Evolutionary conservation across 1,139 yeast species (phyloP), one percentile per base, ranked within the genome.

Genomic region (Pichia sp.): DNA sequence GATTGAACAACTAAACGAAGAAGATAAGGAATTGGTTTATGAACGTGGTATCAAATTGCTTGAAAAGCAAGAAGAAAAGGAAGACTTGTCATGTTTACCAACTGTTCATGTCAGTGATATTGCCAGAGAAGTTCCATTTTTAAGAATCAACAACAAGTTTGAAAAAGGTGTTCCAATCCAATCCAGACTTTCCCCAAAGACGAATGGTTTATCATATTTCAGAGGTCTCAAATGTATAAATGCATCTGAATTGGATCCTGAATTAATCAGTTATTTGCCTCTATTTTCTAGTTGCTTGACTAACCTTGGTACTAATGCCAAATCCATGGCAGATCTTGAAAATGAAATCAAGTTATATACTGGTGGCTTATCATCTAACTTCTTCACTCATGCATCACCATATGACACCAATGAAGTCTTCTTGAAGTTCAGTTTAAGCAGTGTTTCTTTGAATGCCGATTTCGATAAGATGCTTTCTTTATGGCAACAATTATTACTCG

Each of bases 1-100:
- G 56, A 69, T 79, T 2, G 62, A 68, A 1, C 46, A 58, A 0
- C 67, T 93, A 45, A 66, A 77, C 21, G 79, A 73, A 1, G 71
- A 69, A 12, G 96, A 89, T 50, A 78, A 71, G 53, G 67, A 75
- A n/a, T 61, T 73, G 3, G 78, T 91, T 18, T 78, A 67, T 55
- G 69, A 79, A 19, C 73, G 89, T 50, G 91, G 94, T 4, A 55
- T 75, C 35, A 67, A 71, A 24, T 69, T 90, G 36, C 75, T 81
- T 2, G 75, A 78, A 46, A 80, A 76, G 41, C 97, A 90, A 64
- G 73, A 79, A 45, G 75, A 75, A 47, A 70, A 71, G 28, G 96
- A 89, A 56, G 94, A 93, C 63, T 69, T 85, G 3, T 80, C 89
- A 12, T 81, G 85, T 31, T 72, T 93, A 53, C 98, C 99, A 14